Evolutionary conservation across 2,329 filamentous ascomycete genomes (phyloP).

Genomic region (Aspergillus clavatus): DNA sequence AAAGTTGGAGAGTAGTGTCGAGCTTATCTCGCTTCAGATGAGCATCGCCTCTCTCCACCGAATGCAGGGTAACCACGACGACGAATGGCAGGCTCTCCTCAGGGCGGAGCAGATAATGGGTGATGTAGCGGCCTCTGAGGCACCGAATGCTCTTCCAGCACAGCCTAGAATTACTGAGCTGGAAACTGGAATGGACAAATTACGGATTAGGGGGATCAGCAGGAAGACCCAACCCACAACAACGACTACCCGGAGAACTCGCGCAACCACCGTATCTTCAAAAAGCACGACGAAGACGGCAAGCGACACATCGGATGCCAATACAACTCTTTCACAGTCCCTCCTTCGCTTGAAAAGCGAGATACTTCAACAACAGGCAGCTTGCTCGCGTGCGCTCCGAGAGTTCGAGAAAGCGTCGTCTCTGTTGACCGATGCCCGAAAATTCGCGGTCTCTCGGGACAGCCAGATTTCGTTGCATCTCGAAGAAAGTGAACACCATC

Average conservation of each 20-base stretch:
- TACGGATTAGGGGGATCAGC: slow-evolving; percentile 33
- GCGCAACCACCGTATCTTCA: slow-evolving; percentile 24
- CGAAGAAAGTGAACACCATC: slow-evolving; percentile 33
- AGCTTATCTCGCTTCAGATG: slow-evolving; percentile 47
- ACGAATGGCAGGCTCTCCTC: slow-evolving; percentile 48
- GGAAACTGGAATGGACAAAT: slow-evolving; percentile 40
- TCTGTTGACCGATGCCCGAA: slow-evolving; percentile 43
- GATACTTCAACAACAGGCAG: slow-evolving; percentile 49
- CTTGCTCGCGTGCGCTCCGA: slow-evolving; percentile 42
- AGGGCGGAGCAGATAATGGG: slow-evolving; percentile 44
- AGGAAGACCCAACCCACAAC: slow-evolving; percentile 22
- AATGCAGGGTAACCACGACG: slow-evolving; percentile 43
- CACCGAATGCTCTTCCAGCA: slow-evolving; percentile 22
- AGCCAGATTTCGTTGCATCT: slow-evolving; percentile 57
- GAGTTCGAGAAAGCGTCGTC: slow-evolving; percentile 55
- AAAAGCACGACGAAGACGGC: slow-evolving; percentile 20
- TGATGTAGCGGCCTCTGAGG: slow-evolving; percentile 35
- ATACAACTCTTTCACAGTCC: slow-evolving; percentile 33
- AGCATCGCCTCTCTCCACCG: slow-evolving; percentile 45
- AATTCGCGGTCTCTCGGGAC: slow-evolving; percentile 41
- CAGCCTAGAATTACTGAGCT: slow-evolving; percentile 32
- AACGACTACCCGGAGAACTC: slow-evolving; percentile 26
- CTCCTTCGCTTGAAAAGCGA: slow-evolving; percentile 45
- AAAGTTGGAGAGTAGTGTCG: slow-evolving; percentile 47
- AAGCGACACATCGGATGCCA: slow-evolving; percentile 11